These are phyloP conservation scores for Xylaria polymorpha DNA, from an alignment of 2,329 filamentous ascomycete species.

Conservation along the genomic window DNA sequence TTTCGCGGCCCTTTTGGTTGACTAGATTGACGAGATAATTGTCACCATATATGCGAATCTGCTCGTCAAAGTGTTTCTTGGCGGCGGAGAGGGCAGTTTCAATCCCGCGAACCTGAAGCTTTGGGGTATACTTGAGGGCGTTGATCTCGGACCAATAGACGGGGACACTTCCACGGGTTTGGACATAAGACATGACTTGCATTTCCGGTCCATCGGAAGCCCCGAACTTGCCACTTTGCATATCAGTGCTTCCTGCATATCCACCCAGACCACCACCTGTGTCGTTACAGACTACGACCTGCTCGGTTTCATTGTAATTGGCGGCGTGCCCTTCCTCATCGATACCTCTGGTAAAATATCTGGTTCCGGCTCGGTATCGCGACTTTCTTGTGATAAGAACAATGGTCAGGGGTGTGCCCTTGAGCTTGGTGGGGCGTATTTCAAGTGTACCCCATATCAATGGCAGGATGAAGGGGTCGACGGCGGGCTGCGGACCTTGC, in stretches of 20 bases:
- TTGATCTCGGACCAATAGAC: constrained; percentile 98
- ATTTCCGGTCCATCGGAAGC: constrained; percentile 74
- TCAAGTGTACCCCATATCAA: constrained; percentile 97
- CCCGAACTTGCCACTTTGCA: constrained; percentile 77
- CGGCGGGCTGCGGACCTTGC: constrained; percentile 75
- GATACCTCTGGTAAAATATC: constrained; percentile 94
- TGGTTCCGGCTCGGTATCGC: constrained; percentile 86
- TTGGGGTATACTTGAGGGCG: constrained; percentile 89
- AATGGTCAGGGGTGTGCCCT: constrained; percentile 84
- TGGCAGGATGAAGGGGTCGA: constrained; percentile 92
- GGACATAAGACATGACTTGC: constrained; percentile 93
- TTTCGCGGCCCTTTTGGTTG: constrained; percentile 93
- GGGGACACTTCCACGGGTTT: constrained; percentile 95
- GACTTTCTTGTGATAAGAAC: constrained; percentile 90
- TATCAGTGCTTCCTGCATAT: constrained; percentile 80
- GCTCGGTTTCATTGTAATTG: constrained; percentile 99
- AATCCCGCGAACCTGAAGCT: constrained; percentile 85
- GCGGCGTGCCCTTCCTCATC: constrained; percentile 96
- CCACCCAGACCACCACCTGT: constrained; percentile 77
- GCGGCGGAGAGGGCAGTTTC: constrained; percentile 84
- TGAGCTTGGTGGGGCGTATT: constrained; percentile 87
- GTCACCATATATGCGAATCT: constrained; percentile 92
- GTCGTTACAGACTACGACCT: constrained; percentile 91
- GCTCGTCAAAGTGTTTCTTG: constrained; percentile 89
- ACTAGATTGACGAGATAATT: constrained; percentile 98